Evolutionary conservation across 331 rosid species (phyloP).

Genomic region (Spiraea crenata): DNA sequence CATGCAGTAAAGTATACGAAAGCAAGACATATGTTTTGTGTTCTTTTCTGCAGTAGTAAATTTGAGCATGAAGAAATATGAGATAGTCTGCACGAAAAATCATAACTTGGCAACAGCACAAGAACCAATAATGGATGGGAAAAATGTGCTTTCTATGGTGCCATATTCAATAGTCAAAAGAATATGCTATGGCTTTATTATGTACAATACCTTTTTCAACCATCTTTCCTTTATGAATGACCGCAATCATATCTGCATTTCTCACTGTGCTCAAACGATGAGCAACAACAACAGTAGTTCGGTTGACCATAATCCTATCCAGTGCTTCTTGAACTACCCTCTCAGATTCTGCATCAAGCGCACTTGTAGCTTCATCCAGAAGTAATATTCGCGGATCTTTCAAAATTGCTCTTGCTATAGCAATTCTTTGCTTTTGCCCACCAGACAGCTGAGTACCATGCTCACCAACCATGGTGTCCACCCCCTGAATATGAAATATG

Average conservation of each 20-base stretch:
- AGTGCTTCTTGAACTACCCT: conserved; percentile 79
- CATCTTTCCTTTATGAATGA: conserved; percentile 72
- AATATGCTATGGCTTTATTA: background rate
- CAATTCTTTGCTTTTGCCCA: conserved; percentile 80
- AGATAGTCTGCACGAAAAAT: background rate
- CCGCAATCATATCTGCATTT: conserved; percentile 73
- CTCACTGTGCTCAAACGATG: conserved; percentile 81
- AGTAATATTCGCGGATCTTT: conserved; percentile 76
- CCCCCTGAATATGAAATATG: conserved; percentile 39
- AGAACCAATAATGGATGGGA: background rate
- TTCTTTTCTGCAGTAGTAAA: background rate
- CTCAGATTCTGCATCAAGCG: conserved; percentile 83
- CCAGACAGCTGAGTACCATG: conserved; percentile 84
- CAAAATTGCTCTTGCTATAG: conserved; percentile 76
- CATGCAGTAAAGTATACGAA: background rate
- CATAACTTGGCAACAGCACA: background rate
- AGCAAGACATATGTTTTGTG: background rate
- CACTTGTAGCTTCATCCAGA: conserved; percentile 87
- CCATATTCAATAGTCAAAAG: background rate
- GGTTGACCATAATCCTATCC: conserved; percentile 72
- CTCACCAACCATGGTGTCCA: conserved; percentile 78
- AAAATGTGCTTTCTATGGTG: background rate
- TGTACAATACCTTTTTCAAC: conserved; percentile 64
- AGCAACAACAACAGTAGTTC: conserved; percentile 76
- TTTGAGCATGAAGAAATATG: background rate